A percentile compares a stretch with the other conserved stretches of the same genome.
Conservation (phyloP, 257 asterid species). For the Fraxinus cuspidata region DNA sequence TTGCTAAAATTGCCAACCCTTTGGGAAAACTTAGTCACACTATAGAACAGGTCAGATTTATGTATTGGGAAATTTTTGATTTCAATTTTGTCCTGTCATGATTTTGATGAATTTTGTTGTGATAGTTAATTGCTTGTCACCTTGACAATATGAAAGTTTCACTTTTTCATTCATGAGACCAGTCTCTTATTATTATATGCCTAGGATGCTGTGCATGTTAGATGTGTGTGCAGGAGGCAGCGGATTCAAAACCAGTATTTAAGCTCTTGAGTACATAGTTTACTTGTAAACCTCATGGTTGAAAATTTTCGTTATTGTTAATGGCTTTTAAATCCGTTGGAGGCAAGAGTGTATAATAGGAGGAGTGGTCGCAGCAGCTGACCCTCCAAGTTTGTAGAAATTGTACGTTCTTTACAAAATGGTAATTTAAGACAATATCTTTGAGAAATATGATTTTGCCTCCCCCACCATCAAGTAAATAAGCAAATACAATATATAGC, state of each 20-base stretch:
- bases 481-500: not conserved
- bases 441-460: not conserved
- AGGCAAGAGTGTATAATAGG: not conserved
- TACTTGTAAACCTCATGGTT: not conserved
- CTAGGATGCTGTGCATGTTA: not conserved
- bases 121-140: not conserved
- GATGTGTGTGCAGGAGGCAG: not conserved
- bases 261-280: not conserved
- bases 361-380: not conserved
- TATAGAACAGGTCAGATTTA: slow-evolving; percentile 68
- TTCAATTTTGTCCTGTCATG: not conserved
- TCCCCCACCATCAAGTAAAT: not conserved
- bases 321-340: not conserved
- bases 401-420: not conserved
- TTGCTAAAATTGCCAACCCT: slow-evolving; percentile 75
- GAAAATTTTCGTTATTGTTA: not conserved
- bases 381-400: not conserved
- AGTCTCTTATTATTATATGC: no score
- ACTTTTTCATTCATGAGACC: no score
- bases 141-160: no score
- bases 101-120: slow-evolving; percentile 1
- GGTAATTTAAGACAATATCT: not conserved
- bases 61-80: not conserved
- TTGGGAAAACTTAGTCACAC: slow-evolving; percentile 76
- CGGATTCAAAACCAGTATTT: not conserved